These are phyloP conservation scores for Beta vulgaris DNA, from an alignment of 148 eudicot genomes.

Conservation along the genomic window DNA sequence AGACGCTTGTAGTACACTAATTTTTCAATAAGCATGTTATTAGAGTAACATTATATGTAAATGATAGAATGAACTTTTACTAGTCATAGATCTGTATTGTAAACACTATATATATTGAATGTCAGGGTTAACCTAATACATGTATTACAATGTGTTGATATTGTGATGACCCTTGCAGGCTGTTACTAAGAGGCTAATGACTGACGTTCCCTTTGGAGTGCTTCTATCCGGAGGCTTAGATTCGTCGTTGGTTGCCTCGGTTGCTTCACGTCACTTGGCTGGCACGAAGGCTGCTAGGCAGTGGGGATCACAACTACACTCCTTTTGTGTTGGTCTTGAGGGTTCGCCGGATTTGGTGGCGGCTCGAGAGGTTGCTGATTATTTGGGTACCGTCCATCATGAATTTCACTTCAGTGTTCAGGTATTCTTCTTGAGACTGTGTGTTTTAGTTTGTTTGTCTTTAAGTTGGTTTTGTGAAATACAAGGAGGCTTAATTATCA, in stretches of 20 bases:
- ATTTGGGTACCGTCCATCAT: constrained; percentile 84
- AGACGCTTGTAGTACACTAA: too few species aligned
- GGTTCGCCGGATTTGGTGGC: constrained; percentile 93
- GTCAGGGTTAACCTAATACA: too few species aligned
- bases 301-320: constrained; percentile 89
- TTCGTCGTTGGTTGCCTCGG: constrained; percentile 80
- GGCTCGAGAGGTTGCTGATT: constrained; percentile 84
- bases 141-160: neutral
- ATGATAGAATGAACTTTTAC: too few species aligned
- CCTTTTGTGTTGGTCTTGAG: constrained; percentile 95
- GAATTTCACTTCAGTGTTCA: constrained; percentile 88
- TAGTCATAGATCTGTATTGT: too few species aligned
- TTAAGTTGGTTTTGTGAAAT: too few species aligned
- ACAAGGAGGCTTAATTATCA: neutral
- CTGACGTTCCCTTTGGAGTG: constrained; percentile 97
- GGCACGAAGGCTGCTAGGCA: constrained; percentile 74
- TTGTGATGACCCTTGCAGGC: constrained; percentile 43
- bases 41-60: too few species aligned
- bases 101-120: too few species aligned
- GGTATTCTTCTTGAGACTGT: constrained; percentile 44
- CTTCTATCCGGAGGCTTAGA: constrained; percentile 91
- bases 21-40: too few species aligned
- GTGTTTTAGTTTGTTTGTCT: too few species aligned
- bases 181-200: constrained; percentile 81
- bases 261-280: constrained; percentile 72